Base-by-base conservation (phyloP, 1,284 basidiomycete genomes). In the Malassezia furfur region DNA sequence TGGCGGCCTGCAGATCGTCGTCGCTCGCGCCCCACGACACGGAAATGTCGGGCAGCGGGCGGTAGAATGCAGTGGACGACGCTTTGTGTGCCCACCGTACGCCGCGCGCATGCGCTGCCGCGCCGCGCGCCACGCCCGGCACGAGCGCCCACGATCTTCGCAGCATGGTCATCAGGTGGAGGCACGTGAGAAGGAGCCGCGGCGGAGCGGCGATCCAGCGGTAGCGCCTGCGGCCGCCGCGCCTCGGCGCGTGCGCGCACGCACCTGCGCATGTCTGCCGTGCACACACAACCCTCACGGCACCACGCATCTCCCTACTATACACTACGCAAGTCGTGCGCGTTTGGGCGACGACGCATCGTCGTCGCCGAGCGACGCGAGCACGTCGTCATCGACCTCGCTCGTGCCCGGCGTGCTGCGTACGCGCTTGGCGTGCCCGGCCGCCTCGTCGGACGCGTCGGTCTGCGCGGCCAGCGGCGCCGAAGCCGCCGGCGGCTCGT, bases 21-120 rank as follows among this genome's bases (percentile, higher is more conserved):
- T 40, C 21, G 14, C 30, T 15, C 14, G 55, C 43, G 12, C 36
- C 30, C 55, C 55, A 57, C 11, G 36, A 21, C 8, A 57, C 55
- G 14, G 28, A 15, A 2, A 48, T 40, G 2, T 50, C 54, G 12
- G 54, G 54, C 43, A 57, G 30, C 21, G 54, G 54, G 3, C 54
- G 43, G 36, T 40, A 54, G 9, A 46, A 28, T 31, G 46, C 38
- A 12, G 34, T 40, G 17, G 39, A 31, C 11, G 49, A 17, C n/a
- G 49, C 9, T 3, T 39, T 47, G 22, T 46, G 52, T 30, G 21
- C 40, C 3, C 17, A 43, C 25, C 25, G 25, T 7, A 7, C 25
- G 25, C 25, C 25, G 32, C 32, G 11, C 32, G 3, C 32, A 34
- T 10, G 32, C 32, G 32, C 32, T 3, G 11, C 2, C 32, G 32